These are phyloP conservation scores for Neurospora sp. DNA, from an alignment of 495 filamentous ascomycete genomes.

Conservation along the genomic window DNA sequence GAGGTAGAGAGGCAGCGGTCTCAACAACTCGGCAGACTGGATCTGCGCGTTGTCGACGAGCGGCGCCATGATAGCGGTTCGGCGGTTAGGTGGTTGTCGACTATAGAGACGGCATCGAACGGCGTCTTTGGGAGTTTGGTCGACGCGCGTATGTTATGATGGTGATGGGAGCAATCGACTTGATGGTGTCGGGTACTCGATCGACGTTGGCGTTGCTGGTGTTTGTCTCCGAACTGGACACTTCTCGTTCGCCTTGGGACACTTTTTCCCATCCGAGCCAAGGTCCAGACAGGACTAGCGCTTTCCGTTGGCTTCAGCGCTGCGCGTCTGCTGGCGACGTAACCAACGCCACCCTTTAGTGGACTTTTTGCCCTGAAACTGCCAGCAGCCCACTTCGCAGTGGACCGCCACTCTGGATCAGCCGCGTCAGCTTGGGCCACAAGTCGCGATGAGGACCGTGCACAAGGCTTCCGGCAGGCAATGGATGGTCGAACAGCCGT, in stretches of 20 bases:
- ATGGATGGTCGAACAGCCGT: background rate
- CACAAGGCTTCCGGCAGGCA: background rate
- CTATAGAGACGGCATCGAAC: background rate
- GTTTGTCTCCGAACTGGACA: background rate
- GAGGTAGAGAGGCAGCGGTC: slow-evolving; percentile 68
- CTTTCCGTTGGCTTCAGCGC: background rate
- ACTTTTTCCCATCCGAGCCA: background rate
- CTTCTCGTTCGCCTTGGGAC: background rate
- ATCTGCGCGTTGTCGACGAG: slow-evolving; percentile 91
- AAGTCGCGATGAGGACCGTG: background rate
- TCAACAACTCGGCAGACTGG: slow-evolving; percentile 74
- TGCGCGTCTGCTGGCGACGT: background rate
- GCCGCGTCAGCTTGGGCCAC: background rate
- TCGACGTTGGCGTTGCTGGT: background rate
- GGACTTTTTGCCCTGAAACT: background rate
- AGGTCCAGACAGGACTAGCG: background rate
- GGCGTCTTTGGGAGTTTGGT: background rate
- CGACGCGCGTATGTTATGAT: background rate
- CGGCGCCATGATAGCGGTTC: slow-evolving; percentile 34
- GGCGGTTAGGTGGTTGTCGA: background rate
- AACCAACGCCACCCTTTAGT: background rate
- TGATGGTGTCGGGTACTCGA: background rate
- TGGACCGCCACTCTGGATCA: background rate
- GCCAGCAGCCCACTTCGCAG: background rate
- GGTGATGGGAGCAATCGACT: background rate